Evolutionary conservation across 139 green algal genomes (phyloP), one percentile per base, ranked within the genome.

Genomic region (Coelastrella sp.): DNA sequence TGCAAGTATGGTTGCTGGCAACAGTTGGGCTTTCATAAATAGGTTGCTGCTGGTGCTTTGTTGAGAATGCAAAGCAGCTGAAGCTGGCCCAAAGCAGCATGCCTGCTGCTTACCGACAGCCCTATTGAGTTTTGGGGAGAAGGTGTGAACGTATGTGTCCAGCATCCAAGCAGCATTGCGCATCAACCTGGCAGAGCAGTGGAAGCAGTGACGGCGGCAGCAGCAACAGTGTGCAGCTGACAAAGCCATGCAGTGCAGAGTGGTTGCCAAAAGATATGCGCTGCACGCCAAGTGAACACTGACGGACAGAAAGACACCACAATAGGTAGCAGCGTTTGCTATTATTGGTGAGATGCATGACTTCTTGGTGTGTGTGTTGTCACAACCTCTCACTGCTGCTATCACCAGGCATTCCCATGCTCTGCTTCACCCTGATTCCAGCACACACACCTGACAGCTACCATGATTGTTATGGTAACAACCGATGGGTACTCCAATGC

Each of bases 101-200:
- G 73, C 73, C 10, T 24, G n/a, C 8, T 10, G 24, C 57, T 27
- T 70, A 88, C 84, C 84, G 22, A n/a, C 68, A 24, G 56, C 49
- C 49, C 66, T 80, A 66, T 81, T 56, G 17, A 20, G 81, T 8
- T 80, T 88, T 49, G 49, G 25, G 8, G 70, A 15, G 61, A 88
- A 88, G 0, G 35, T 88, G 68, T 88, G 68, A 7, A 88, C 9
- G 49, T 82, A 88, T 0, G 66, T 59, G 17, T 80, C 84, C 19
- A 88, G 66, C 49, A 68, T n/a, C 66, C 66, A 88, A n/a, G 84
- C 84, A 58, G 68, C 84, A 60, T 88, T 88, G 25, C 68, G 66
- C 17, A 88, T 11, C 17, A 88, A 1, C 84, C 84, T 88, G 68
- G 35, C 49, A 19, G n/a, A 24, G 24, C 12, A 65, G 19, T 78